Evolutionary conservation across 768 basidiomycete species (phyloP).

Genomic region (Mycena albidolilacea): DNA sequence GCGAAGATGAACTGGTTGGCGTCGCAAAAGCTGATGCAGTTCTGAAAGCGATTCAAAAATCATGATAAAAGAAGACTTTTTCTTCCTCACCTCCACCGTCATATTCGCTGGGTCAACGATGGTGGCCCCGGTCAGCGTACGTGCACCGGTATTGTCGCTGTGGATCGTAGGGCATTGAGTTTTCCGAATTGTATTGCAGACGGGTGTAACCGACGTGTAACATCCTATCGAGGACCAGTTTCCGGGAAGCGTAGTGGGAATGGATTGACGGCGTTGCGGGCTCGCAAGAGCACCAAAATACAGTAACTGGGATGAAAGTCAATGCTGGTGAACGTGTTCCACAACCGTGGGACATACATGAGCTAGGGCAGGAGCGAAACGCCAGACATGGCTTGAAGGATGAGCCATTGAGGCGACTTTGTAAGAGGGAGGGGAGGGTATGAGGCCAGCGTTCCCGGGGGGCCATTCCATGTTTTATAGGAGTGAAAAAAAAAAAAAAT

Average conservation of each 20-base stretch:
- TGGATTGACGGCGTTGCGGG: slow-evolving; percentile 54
- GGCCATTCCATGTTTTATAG: not conserved
- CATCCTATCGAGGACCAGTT: slow-evolving; percentile 75
- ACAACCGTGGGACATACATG: slow-evolving; percentile 1
- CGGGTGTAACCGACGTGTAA: slow-evolving; percentile 61
- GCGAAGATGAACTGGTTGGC: slow-evolving; percentile 70
- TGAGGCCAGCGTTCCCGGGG: not conserved
- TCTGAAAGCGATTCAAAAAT: slow-evolving; percentile 14
- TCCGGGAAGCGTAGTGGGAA: slow-evolving; percentile 63
- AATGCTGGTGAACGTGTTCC: not conserved
- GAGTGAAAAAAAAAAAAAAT: not conserved
- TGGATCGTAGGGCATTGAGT: not conserved
- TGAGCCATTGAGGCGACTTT: not conserved
- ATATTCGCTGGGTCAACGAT: slow-evolving; percentile 65
- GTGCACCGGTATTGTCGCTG: slow-evolving; percentile 71
- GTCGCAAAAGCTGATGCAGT: slow-evolving; percentile 64
- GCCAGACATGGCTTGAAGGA: not conserved
- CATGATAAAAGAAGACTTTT: too few relatives aligned
- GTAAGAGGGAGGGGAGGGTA: not conserved
- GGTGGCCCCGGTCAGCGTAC: slow-evolving; percentile 68
- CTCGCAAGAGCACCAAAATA: not conserved
- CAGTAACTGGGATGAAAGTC: not conserved
- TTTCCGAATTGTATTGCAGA: not conserved
- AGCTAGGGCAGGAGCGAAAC: not conserved
- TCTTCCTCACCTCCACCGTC: slow-evolving; percentile 63